Conservation (phyloP, 345 rosid species). For the Lepidium didymum region DNA sequence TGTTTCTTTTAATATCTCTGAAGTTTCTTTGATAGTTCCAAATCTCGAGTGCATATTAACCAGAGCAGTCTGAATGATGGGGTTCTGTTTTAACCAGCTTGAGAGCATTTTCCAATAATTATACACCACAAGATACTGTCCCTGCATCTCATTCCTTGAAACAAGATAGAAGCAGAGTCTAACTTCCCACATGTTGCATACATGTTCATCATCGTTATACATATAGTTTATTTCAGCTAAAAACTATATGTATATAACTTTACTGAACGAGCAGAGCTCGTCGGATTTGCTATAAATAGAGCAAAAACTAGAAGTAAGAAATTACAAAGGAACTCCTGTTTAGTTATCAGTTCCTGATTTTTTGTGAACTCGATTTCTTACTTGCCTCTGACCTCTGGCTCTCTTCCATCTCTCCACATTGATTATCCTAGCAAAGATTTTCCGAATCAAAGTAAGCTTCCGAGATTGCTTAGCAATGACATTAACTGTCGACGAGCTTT, state of each 20-base stretch:
- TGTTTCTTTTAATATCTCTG: constrained; percentile 48
- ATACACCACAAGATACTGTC: constrained; percentile 26
- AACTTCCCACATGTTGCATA: constrained; percentile 59
- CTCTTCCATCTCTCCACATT: constrained; percentile 61
- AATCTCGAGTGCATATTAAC: constrained; percentile 82
- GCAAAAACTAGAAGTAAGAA: background rate
- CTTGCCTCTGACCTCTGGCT: constrained; percentile 38
- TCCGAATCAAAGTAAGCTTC: constrained; percentile 55
- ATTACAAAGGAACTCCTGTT: background rate
- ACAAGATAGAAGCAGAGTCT: constrained; percentile 41
- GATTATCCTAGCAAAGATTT: constrained; percentile 58
- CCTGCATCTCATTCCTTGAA: constrained; percentile 41
- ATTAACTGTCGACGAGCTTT: constrained; percentile 62
- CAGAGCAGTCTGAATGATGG: constrained; percentile 47
- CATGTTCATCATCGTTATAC: constrained; percentile 41
- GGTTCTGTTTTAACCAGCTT: too few relatives aligned
- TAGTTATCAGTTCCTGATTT: constrained; percentile 31
- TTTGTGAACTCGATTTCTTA: constrained; percentile 30
- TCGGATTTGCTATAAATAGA: background rate
- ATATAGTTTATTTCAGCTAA: background rate
- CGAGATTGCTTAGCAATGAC: constrained; percentile 64
- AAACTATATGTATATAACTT: background rate
- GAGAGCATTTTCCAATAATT: too few relatives aligned
- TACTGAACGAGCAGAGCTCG: constrained; percentile 38
- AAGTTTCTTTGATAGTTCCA: constrained; percentile 63